phyloP scores from a whole-genome alignment of 805 yeast species.

The Schizosaccharomyces cryophilus region DNA sequence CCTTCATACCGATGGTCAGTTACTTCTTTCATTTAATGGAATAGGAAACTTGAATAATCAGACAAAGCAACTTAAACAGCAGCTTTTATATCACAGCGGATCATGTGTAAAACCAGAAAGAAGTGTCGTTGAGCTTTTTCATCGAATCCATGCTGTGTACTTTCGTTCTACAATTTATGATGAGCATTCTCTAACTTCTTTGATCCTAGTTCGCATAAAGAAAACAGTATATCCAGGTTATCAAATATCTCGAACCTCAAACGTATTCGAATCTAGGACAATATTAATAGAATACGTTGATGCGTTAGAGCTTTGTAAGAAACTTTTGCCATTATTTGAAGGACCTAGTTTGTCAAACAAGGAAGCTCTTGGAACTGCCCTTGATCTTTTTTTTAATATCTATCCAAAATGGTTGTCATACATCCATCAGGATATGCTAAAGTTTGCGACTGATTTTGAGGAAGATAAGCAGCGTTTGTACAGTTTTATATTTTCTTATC shows the following conservation, averaged over 20 bases:
- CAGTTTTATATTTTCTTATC: constrained; percentile 1
- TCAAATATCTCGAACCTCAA: constrained; percentile 6
- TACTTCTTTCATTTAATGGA: background rate
- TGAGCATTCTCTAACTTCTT: constrained; percentile 5
- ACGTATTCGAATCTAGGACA: constrained; percentile 6
- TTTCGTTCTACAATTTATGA: constrained; percentile 5
- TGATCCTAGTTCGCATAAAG: constrained; percentile 6
- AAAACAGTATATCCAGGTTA: constrained; percentile 7
- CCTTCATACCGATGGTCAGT: constrained; percentile 1
- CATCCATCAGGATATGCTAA: background rate
- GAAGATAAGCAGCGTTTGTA: background rate
- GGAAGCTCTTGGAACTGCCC: background rate
- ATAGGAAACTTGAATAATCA: background rate
- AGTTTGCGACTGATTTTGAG: background rate
- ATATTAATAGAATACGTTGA: constrained; percentile 7
- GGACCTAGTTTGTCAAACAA: background rate
- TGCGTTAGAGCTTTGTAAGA: constrained; percentile 4
- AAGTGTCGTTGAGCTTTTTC: constrained; percentile 4
- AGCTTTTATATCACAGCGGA: constrained; percentile 5
- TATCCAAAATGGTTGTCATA: background rate
- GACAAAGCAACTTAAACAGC: background rate
- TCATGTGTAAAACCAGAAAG: constrained; percentile 5
- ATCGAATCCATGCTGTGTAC: constrained; percentile 7
- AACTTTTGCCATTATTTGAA: constrained; percentile 5
- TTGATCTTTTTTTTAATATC: constrained; percentile 2